These are phyloP conservation scores for Yarrowia divulgata DNA, from an alignment of 805 yeast species.

Conservation along the genomic window DNA sequence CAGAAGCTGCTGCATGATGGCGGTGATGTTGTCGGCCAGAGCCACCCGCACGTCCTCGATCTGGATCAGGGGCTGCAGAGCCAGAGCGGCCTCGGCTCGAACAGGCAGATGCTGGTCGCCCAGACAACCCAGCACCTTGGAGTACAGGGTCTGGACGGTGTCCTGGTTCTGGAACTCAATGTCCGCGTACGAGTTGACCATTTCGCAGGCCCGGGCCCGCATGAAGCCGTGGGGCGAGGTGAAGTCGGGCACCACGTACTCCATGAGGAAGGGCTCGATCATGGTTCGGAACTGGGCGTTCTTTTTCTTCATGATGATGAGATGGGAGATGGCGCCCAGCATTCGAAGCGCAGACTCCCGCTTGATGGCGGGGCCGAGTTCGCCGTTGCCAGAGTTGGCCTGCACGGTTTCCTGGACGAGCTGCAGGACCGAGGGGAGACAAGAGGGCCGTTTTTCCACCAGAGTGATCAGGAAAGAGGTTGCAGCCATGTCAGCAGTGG, in stretches of 20 bases:
- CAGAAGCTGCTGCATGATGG: conserved; percentile 80
- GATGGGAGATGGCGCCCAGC: conserved; percentile 71
- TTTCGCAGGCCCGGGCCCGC: conserved; percentile 64
- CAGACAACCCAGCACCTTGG: conserved; percentile 52
- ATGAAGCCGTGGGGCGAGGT: conserved; percentile 66
- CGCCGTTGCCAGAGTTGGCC: conserved; percentile 45
- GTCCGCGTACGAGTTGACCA: conserved; percentile 65
- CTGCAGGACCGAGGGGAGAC: conserved; percentile 52
- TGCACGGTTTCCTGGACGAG: conserved; percentile 62
- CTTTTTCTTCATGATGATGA: conserved; percentile 59
- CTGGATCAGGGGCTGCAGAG: conserved; percentile 78
- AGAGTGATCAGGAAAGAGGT: conserved; percentile 72
- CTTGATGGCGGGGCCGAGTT: conserved; percentile 59
- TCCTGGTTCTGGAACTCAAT: conserved; percentile 67
- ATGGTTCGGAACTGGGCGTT: conserved; percentile 68
- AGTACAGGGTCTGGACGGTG: conserved; percentile 65
- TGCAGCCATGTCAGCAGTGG: conserved; percentile 82
- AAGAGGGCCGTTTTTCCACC: conserved; percentile 52
- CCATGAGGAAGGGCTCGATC: conserved; percentile 66
- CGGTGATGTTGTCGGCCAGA: conserved; percentile 71
- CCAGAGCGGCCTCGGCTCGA: conserved; percentile 82
- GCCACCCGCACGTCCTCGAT: conserved; percentile 72
- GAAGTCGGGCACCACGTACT: conserved; percentile 76
- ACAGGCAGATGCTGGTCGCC: conserved; percentile 70
- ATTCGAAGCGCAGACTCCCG: conserved; percentile 83